Evolutionary conservation across 495 filamentous ascomycete species (phyloP), one percentile per base, ranked within the genome.

Genomic region (Amorphotheca resinae): DNA sequence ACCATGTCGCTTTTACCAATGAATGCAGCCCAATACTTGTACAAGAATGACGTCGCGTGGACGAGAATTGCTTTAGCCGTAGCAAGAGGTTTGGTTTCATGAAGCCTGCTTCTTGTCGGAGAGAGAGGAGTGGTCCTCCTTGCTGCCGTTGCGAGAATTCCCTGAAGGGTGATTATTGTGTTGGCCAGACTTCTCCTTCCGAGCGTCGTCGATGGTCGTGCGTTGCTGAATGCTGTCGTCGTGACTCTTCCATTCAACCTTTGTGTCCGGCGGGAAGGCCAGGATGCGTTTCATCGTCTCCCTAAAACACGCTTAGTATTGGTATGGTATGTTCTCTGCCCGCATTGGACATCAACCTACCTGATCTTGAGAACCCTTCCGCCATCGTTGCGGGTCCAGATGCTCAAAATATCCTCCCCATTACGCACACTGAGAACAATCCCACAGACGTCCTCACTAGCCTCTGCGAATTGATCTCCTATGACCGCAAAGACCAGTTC

Each of bases 281-380:
- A 96, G 77, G 48, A 88, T 69, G 49, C 86, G 84, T 61, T 87
- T 93, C 65, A 98, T 84, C 18, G 83, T 91, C 69, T 96, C 87
- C 53, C 88, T 95, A 45, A 36, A 46, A n/a, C n/a, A n/a, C n/a
- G n/a, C n/a, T n/a, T n/a, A n/a, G n/a, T n/a, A n/a, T n/a, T n/a
- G n/a, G n/a, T n/a, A n/a, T n/a, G n/a, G n/a, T n/a, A n/a, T n/a
- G n/a, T n/a, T n/a, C n/a, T n/a, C n/a, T n/a, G n/a, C 16, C 16
- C 22, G 35, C 40, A 7, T 9, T n/a, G 38, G 7, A 1, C 15
- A 21, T 4, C 28, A 47, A 22, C 75, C 53, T 74, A 95, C 86
- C 87, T 79, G 51, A 98, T 94, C 69, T 95, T 96, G 57, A 96
- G 83, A 63, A 93, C 93, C 55, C 85, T 77, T 49, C 85, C 83